Evolutionary conservation across 2,329 filamentous ascomycete genomes (phyloP), one percentile per base, ranked within the genome.

Genomic region (Aspergillus luchuensis): DNA sequence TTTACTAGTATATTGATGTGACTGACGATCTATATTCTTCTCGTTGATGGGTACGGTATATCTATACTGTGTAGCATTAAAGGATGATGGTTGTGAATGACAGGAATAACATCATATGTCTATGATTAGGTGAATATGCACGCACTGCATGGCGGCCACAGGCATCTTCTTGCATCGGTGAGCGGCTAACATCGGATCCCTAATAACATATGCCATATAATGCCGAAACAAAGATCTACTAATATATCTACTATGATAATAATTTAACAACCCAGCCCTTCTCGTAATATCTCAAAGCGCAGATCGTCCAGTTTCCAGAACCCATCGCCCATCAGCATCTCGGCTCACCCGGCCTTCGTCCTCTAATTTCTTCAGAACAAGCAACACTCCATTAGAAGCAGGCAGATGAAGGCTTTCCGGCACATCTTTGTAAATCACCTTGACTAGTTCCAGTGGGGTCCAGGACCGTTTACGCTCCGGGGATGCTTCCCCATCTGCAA

Each of bases 361-460:
- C 73, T 87, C 80, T 66, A 99, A 78, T 81, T 98, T 98, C 59
- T 82, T 78, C 65, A 99, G 75, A 57, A 98, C 90, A 78, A 94
- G 90, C 63, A 88, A 63, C 6, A 97, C 81, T 1, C 93, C 92
- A 43, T 84, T 82, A 63, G 91, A 87, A 0, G 95, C 95, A 8
- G 93, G 89, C 10, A 83, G 72, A 75, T 93, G 90, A 66, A 98
- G 80, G 69, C 83, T 86, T 73, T 90, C 87, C 0, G 91, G 89
- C 21, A 96, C 88, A 69, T 91, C 88, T 56, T 83, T 84, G 74
- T 99, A 99, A 36, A 99, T 91, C 33, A 90, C 80, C 75, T 90
- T 91, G n/a, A 97, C 94, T 64, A 98, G 81, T 60, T 94, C 91
- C 84, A 92, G 89, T 8, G 87, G 83, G 6, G 84, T 86, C 90